Evolutionary conservation across 2,329 filamentous ascomycete genomes (phyloP).

Genomic region (Colletotrichum falcatum): DNA sequence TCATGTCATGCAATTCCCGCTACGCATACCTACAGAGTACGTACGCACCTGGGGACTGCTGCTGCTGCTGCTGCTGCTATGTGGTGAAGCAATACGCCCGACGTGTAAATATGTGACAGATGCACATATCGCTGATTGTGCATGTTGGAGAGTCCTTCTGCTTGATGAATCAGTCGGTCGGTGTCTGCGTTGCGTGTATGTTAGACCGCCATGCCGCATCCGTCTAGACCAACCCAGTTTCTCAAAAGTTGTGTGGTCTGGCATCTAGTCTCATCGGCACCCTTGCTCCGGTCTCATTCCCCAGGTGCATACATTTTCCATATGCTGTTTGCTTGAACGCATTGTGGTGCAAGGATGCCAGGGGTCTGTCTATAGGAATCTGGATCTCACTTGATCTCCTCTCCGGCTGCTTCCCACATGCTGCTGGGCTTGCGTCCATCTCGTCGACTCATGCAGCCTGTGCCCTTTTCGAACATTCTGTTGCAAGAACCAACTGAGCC

Average conservation of each 20-base stretch:
- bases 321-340: constrained; percentile 24
- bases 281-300: constrained; percentile 36
- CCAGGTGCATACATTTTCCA: constrained; percentile 18
- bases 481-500: neutral
- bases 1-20: neutral
- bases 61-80: too few relatives aligned
- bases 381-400: constrained; percentile 33
- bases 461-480: neutral
- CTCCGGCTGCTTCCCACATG: neutral
- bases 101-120: neutral
- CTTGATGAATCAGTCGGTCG: constrained; percentile 23
- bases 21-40: neutral
- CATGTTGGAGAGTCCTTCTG: constrained; percentile 6
- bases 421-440: constrained; percentile 4
- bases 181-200: neutral
- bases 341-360: constrained; percentile 8
- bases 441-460: neutral
- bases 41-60: too few relatives aligned
- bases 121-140: neutral
- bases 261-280: constrained; percentile 35
- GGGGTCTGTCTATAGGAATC: neutral
- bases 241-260: constrained; percentile 22
- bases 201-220: constrained; percentile 31
- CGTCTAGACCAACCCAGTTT: constrained; percentile 37
- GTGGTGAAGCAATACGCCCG: neutral